phyloP scores from a whole-genome alignment of 805 yeast genomes.

The Spathaspora passalidarum region DNA sequence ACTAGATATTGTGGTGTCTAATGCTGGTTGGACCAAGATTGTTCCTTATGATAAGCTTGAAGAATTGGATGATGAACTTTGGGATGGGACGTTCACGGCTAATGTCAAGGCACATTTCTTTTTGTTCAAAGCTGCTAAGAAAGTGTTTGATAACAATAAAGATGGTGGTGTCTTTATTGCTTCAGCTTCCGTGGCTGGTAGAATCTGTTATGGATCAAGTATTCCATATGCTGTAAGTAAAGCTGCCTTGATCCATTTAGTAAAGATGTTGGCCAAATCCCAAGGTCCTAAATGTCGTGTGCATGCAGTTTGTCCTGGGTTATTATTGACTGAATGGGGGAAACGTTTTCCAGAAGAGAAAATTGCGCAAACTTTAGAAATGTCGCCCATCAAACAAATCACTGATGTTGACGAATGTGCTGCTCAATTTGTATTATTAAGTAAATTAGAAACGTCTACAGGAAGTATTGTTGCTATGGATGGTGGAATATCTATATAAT shows the following conservation, averaged over 20 bases:
- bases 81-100: slow-evolving; percentile 26
- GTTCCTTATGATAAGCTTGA: slow-evolving; percentile 28
- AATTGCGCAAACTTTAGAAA: slow-evolving; percentile 11
- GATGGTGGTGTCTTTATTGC: slow-evolving; percentile 23
- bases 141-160: slow-evolving; percentile 20
- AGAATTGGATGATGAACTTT: slow-evolving; percentile 26
- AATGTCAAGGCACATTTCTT: slow-evolving; percentile 30
- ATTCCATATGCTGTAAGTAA: slow-evolving; percentile 33
- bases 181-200: slow-evolving; percentile 27
- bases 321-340: slow-evolving; percentile 24
- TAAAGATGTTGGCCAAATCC: slow-evolving; percentile 18
- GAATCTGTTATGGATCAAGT: slow-evolving; percentile 23
- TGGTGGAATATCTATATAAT: slow-evolving; percentile 17
- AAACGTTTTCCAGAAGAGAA: slow-evolving; percentile 16
- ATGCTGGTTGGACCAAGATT: slow-evolving; percentile 37
- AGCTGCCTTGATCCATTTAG: slow-evolving; percentile 20
- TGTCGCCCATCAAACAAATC: slow-evolving; percentile 17
- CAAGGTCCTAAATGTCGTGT: slow-evolving; percentile 19
- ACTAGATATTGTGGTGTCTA: slow-evolving; percentile 36
- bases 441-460: slow-evolving; percentile 19
- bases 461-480: slow-evolving; percentile 23
- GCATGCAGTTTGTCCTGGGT: slow-evolving; percentile 16
- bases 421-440: slow-evolving; percentile 18
- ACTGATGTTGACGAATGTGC: slow-evolving; percentile 26
- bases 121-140: slow-evolving; percentile 25